phyloP scores from a whole-genome alignment of 1,284 basidiomycete genomes.

The Blastosporella zonata region DNA sequence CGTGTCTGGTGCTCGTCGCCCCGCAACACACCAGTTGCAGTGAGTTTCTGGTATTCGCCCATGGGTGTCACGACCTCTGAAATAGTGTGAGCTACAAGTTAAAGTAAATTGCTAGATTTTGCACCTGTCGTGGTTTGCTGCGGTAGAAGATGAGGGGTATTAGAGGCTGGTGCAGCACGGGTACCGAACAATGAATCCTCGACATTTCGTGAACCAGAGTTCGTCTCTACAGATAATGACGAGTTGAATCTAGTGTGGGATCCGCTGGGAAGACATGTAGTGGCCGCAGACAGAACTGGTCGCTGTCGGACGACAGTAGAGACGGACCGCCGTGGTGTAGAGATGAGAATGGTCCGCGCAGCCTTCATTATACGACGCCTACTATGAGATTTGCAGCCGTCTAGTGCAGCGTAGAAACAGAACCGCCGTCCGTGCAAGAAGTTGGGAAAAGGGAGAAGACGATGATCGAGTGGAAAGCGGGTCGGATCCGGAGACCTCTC shows the following conservation, averaged over 20 bases:
- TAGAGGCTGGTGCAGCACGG: constrained; percentile 9
- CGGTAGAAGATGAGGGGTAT: constrained; percentile 16
- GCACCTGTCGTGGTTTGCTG: constrained; percentile 14
- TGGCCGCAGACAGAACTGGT: constrained; percentile 2
- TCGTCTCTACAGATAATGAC: constrained; percentile 30
- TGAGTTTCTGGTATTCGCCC: constrained; percentile 72
- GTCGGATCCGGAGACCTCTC: constrained; percentile 6
- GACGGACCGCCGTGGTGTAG: constrained; percentile 16
- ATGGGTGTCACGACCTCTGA: constrained; percentile 47
- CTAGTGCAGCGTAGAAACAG: background rate
- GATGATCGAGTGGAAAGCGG: constrained; percentile 6
- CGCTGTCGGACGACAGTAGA: constrained; percentile 18
- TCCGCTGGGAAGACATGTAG: background rate
- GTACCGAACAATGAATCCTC: constrained; percentile 24
- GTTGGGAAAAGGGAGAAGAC: constrained; percentile 2
- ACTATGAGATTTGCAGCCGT: background rate
- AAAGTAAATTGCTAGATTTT: background rate
- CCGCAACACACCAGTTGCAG: constrained; percentile 68
- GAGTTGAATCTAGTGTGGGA: constrained; percentile 30
- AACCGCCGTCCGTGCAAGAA: constrained; percentile 3
- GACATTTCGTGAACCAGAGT: constrained; percentile 17
- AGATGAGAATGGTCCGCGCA: constrained; percentile 18
- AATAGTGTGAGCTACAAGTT: constrained; percentile 3
- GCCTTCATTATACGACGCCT: constrained; percentile 22
- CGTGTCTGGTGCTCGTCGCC: constrained; percentile 82